Base-by-base conservation (phyloP, 2,329 filamentous ascomycete species). In the Fusarium sp. region DNA sequence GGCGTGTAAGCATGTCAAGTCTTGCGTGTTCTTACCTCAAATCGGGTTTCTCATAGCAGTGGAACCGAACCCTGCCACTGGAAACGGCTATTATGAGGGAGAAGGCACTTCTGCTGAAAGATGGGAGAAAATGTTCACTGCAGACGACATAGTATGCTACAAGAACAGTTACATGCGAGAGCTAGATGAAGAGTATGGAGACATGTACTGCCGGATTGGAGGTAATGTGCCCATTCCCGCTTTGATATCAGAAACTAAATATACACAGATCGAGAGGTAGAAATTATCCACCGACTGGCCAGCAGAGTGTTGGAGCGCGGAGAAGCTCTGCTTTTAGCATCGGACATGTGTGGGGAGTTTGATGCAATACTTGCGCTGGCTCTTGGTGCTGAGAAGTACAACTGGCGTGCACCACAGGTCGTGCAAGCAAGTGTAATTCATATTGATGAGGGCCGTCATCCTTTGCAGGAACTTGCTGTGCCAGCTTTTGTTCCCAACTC, bases 21-120 rank as follows among this genome's bases (percentile, higher is more conserved):
- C 95, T 58, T 97, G 97, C 68, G 91, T 96, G 20, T 97, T 96
- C 78, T 92, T 97, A 67, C 95, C 95, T 1, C 94, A 97, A 75
- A 88, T 98, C 40, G 96, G 96, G 0, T 99, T 98, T 77, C 87
- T 98, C 40, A 92, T 94, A 4, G 90, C 91, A 0, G 90, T 97
- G 18, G 88, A 94, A 71, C 61, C 66, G 12, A 74, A 79, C 46
- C 66, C 75, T 16, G 78, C 83, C 3, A 89, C 86, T 3, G 88
- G 89, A 0, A 81, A 85, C 49, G 87, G 88, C 0, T 82, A 87
- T 14, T 95, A 91, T 71, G 85, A 89, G 71, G 92, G 92, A 1
- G 83, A 87, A 62, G 84, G 85, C 0, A 77, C 83, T 6, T 77
- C 82, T 2, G 83, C 85, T 18, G 89, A 90, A 59, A 80, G 81